Evolutionary conservation across 2,329 filamentous ascomycete species (phyloP).

Genomic region (Thelonectria olida): DNA sequence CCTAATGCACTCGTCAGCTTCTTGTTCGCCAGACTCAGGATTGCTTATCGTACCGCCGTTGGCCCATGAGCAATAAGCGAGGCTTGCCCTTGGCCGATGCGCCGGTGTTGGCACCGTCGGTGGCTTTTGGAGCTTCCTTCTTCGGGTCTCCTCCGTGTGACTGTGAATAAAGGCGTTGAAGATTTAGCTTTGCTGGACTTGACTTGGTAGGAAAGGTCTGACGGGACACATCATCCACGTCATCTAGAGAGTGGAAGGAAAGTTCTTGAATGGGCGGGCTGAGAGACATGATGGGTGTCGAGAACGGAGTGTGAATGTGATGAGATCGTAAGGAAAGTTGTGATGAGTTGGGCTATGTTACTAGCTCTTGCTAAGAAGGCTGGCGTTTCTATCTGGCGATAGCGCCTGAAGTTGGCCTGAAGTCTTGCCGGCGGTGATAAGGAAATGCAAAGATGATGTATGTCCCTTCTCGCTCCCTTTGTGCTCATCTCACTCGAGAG

Average conservation of each 20-base stretch:
- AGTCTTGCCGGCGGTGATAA: background rate
- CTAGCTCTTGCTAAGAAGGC: background rate
- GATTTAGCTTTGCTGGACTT: slow-evolving; percentile 70
- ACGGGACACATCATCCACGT: slow-evolving; percentile 42
- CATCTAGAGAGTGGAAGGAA: slow-evolving; percentile 34
- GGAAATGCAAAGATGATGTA: background rate
- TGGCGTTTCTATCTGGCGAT: background rate
- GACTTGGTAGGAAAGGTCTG: slow-evolving; percentile 47
- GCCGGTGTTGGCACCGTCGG: slow-evolving; percentile 49
- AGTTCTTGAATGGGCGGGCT: slow-evolving; percentile 43
- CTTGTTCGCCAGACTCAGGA: background rate
- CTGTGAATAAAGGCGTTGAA: slow-evolving; percentile 71
- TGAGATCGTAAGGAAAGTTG: background rate
- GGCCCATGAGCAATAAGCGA: slow-evolving; percentile 90
- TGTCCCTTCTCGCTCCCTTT: background rate
- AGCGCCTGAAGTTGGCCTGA: background rate
- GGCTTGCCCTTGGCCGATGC: slow-evolving; percentile 75
- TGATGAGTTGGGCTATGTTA: background rate
- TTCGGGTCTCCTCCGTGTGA: slow-evolving; percentile 61
- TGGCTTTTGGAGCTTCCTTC: slow-evolving; percentile 57
- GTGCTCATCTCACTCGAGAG: slow-evolving; percentile 34
- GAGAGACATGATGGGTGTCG: slow-evolving; percentile 43
- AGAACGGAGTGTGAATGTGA: background rate
- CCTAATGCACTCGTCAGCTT: slow-evolving; percentile 57
- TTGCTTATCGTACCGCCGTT: slow-evolving; percentile 75